Evolutionary conservation across 805 yeast species (phyloP).

Genomic region (Cyberlindnera lachancei): DNA sequence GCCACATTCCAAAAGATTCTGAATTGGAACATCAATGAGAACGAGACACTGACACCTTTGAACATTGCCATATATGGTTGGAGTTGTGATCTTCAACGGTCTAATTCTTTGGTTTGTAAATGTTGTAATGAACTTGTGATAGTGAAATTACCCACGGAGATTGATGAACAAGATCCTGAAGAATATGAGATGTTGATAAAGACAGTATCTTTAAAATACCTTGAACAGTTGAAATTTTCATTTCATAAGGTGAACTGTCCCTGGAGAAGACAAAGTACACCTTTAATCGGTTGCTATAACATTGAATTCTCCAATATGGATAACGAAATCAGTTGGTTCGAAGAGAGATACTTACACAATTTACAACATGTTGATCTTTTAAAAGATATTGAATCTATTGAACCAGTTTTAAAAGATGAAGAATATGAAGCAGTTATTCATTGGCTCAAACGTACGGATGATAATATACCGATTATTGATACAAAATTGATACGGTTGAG

Average conservation of each 20-base stretch:
- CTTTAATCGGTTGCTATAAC: constrained; percentile 13
- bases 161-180: no score
- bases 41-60: constrained; percentile 33
- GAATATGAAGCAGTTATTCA: constrained; percentile 1
- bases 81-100: constrained; percentile 28
- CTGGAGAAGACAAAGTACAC: constrained; percentile 16
- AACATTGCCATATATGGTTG: constrained; percentile 47
- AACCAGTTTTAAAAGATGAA: constrained; percentile 2
- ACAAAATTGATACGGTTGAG: constrained; percentile 18
- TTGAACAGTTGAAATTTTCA: constrained; percentile 6
- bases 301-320: constrained; percentile 7
- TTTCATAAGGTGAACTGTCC: constrained; percentile 18
- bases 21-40: constrained; percentile 40
- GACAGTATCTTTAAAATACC: no score
- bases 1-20: constrained; percentile 33
- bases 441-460: no score
- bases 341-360: constrained; percentile 6
- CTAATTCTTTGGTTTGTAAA: constrained; percentile 27
- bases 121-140: constrained; percentile 26
- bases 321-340: constrained; percentile 5
- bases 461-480: no score
- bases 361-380: background rate
- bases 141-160: constrained; percentile 21
- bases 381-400: constrained; percentile 2
- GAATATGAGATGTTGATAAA: no score